phyloP scores from a whole-genome alignment of 164 flowering plant genomes.

The Pachysandra terminalis region DNA sequence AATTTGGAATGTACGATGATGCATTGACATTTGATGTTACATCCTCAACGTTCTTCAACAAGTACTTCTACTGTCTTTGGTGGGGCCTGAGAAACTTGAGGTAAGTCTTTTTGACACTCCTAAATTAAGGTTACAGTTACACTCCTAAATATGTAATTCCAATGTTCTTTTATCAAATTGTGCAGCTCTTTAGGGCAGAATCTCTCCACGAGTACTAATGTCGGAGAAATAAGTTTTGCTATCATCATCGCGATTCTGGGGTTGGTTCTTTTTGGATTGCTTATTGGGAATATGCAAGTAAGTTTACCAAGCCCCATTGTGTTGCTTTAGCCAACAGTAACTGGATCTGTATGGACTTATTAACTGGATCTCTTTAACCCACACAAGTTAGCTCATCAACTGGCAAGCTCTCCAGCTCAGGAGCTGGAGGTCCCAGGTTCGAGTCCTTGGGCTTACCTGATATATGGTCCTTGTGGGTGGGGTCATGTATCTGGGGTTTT shows the following conservation, averaged over 20 bases:
- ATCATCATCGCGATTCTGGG: conserved; percentile 78
- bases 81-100: conserved; percentile 72
- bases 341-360: too few relatives aligned
- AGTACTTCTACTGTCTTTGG: conserved; percentile 82
- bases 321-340: too few relatives aligned
- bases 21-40: conserved; percentile 41
- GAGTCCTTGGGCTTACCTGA: too few relatives aligned
- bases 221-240: conserved; percentile 81
- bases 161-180: conserved; percentile 1
- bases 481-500: too few relatives aligned
- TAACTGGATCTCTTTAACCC: too few relatives aligned
- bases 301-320: conserved; percentile 14
- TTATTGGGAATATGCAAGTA: conserved; percentile 97
- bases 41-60: conserved; percentile 39
- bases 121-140: not conserved
- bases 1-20: conserved; percentile 62
- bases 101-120: conserved; percentile 25
- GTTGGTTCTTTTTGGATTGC: conserved; percentile 79
- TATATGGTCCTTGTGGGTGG: too few relatives aligned
- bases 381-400: too few relatives aligned
- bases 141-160: not conserved
- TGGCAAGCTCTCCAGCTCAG: too few relatives aligned
- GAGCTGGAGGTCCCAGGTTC: too few relatives aligned
- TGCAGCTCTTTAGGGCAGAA: conserved; percentile 89
- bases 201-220: conserved; percentile 71